phyloP scores from a whole-genome alignment of 192 early-diverging fungal species.

The Podila verticillata region DNA sequence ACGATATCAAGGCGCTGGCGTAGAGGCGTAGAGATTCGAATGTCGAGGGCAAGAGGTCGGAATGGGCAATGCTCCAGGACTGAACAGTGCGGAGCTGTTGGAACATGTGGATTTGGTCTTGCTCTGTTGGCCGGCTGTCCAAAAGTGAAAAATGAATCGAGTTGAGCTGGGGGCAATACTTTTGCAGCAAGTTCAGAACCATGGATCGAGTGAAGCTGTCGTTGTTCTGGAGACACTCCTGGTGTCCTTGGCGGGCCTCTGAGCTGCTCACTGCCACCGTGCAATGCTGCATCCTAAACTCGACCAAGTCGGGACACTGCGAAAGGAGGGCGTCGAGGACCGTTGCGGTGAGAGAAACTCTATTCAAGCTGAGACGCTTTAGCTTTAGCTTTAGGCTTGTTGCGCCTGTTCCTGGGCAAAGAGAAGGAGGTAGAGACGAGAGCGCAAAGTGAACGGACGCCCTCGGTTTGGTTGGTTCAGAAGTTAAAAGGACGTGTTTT shows the following conservation, averaged over 20 bases:
- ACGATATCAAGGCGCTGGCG: conserved; percentile 3
- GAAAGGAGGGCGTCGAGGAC: conserved; percentile 8
- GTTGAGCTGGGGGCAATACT: conserved; percentile 3
- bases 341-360: background rate
- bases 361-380: conserved; percentile 1
- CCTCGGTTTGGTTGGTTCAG: too few relatives aligned
- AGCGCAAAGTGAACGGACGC: too few relatives aligned
- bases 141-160: conserved; percentile 15
- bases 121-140: background rate
- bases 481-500: background rate
- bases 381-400: background rate
- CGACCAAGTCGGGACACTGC: background rate
- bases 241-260: background rate
- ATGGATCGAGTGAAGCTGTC: background rate
- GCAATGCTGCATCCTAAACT: conserved; percentile 3
- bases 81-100: background rate
- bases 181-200: conserved; percentile 1
- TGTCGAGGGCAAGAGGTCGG: conserved; percentile 19
- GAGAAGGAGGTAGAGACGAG: too few relatives aligned
- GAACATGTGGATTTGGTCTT: conserved; percentile 17
- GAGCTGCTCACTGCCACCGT: background rate
- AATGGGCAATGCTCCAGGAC: conserved; percentile 11
- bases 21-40: conserved; percentile 15
- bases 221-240: background rate
- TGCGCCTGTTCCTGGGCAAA: too few relatives aligned